Base-by-base conservation (phyloP, 805 yeast genomes). In the Grigorovia humatica region DNA sequence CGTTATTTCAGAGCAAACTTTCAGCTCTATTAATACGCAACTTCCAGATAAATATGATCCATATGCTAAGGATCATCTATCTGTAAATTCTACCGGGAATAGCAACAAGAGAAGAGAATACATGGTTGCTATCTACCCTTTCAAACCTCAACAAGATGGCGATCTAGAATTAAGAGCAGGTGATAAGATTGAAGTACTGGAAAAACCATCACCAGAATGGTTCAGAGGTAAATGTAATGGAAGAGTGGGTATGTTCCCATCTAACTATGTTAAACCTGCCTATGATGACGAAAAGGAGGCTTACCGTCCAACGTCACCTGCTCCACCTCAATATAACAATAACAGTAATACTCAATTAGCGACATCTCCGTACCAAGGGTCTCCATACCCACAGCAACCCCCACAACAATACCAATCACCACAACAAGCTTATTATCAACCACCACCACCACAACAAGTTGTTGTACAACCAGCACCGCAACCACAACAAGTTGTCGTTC, bases 191-290 rank as follows among this genome's bases (percentile, higher is more conserved):
- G 76, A 77, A 35, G 79, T 93, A 5, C 51, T 80, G 6, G 95
- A 89, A 63, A 85, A 80, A 60, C 74, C 84, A 47, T 85, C 91
- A 19, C 75, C 78, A 42, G 91, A 89, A 63, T 91, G 99, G 99
- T 89, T 93, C 86, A 84, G 79, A 63, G 99, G 99, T 47, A 70
- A 72, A 17, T 65, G 74, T 45, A 75, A 78, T 53, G 78, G 79
- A 5, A 66, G 68, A 35, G 76, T 77, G 8, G 99, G 98, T 44
- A 82, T 90, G 63, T 90, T 93, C 72, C 99, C 99, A 9, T 72
- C 91, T 1, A 88, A 88, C 65, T 91, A 93, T 63, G 96, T 89
- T 48, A 76, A 74, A 52, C 58, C 67, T 1, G 58, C 61, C 9
- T 32, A 32, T 32, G 15, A 32, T 32, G 38, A 32, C 8, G 38